Evolutionary conservation across 768 basidiomycete species (phyloP), one percentile per base, ranked within the genome.

Genomic region (Phlebiopsis gigantea): DNA sequence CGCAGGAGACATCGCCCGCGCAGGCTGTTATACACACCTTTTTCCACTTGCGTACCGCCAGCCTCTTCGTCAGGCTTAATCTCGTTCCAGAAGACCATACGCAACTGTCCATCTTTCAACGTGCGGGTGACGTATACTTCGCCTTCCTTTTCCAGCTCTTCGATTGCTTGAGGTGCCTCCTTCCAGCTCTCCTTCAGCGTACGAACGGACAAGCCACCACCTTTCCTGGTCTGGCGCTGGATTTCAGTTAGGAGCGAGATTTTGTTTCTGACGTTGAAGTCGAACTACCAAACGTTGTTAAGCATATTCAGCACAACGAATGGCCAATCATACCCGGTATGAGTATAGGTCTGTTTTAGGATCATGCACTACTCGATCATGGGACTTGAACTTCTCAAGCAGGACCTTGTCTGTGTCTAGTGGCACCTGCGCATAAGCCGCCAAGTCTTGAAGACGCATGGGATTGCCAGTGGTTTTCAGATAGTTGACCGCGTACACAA

Each of bases 31-130:
- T 25, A 66, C 79, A 53, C 55, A 86, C 93, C 93, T 77, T 92
- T 83, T 72, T 94, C 91, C 3, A 93, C 82, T n/a, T 72, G 70
- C 60, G 79, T 78, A 2, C 86, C 87, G 3, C 87, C 90, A 48
- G 72, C 77, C 44, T 89, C 85, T 60, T 88, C 86, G 25, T 77
- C 82, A 1, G 87, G 84, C 65, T 89, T 88, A 58, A 93, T 80
- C 69, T 94, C 91, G 61, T 94, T 94, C 86, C 87, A 93, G 63
- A 92, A 93, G 1, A 92, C 91, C 83, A 89, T 87, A 51, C 85
- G 79, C 66, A 89, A 72, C 62, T 90, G 86, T 0, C 87, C 87
- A 63, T 94, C 91, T 66, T 92, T 94, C 47, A 80, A 73, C 0
- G 90, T 90, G 45, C 93, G 79, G 17, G 89, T 94, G n/a, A 93